Base-by-base conservation (phyloP, 2,329 filamentous ascomycete species). In the Aaosphaeria pasadenensis region DNA sequence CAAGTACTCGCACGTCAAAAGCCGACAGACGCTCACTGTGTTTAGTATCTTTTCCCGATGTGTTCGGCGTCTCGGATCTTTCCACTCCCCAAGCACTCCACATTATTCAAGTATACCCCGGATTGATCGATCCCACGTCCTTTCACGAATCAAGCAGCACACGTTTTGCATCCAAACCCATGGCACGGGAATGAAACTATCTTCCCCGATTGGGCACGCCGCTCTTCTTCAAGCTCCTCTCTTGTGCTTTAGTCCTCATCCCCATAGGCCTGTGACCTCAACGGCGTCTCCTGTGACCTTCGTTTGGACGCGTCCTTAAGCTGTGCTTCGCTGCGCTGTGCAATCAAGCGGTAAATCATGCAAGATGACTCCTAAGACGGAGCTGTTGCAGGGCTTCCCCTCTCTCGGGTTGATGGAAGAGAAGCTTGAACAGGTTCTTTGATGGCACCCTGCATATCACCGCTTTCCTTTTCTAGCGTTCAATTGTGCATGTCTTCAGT, bases 161-260 rank as follows among this genome's bases (percentile, higher is more conserved):
- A 54, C 53, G 43, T 54, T 47, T 38, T 43, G 17, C 44, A 33
- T 46, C 54, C 55, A 50, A 42, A 33, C 47, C 53, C 49, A 49
- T 51, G 51, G 55, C 45, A 41, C 45, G 30, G 51, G 51, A 36
- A 36, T 9, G 9, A n/a, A 36, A 9, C 9, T 9, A 36, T n/a
- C 33, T n/a, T n/a, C n/a, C 33, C 33, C 33, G 7, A n/a, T 9
- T 36, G 7, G 33, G 33, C 33, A 36, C 33, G 9, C 9, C 9
- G 33, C 33, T 4, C 33, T n/a, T 36, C 33, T n/a, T n/a, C n/a
- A 36, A n/a, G n/a, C 33, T 24, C 17, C 17, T 24, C 17, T 24
- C 17, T 24, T 24, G 17, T 24, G 17, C 17, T 24, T 3, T 24
- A 24, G 17, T 24, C 31, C 28, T n/a, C 6, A 24, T 32, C 43